Conservation (phyloP, 441 rosid species). For the Capsella rubella region DNA sequence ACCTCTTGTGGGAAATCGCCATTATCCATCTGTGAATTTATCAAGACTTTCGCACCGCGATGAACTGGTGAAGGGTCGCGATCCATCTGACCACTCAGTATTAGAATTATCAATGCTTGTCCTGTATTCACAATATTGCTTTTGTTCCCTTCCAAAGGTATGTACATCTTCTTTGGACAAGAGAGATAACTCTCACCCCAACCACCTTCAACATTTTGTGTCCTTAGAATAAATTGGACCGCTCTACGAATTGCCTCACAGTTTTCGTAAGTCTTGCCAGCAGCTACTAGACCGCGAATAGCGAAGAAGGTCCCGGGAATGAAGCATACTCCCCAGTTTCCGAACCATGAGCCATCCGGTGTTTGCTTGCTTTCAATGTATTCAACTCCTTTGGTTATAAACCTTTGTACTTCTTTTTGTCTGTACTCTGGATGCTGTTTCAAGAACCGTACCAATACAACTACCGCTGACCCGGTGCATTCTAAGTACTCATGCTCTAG, state of each 20-base stretch:
- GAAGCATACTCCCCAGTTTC: conserved; percentile 29
- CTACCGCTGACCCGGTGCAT: conserved; percentile 13
- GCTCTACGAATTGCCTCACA: conserved; percentile 17
- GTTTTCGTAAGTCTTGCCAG: conserved; percentile 34
- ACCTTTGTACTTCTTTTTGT: conserved; percentile 6
- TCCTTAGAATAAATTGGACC: conserved; percentile 27
- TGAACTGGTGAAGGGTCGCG: conserved; percentile 22
- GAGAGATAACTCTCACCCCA: conserved; percentile 59
- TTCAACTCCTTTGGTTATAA: background rate
- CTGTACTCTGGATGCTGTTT: conserved; percentile 23
- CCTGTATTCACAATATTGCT: conserved; percentile 56
- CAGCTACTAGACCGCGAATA: conserved; percentile 30
- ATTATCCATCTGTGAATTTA: conserved; percentile 17
- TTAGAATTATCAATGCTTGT: conserved; percentile 56
- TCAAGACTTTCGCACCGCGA: conserved; percentile 22
- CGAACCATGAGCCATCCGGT: conserved; percentile 28
- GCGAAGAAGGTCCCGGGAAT: conserved; percentile 31
- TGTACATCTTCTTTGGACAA: conserved; percentile 31
- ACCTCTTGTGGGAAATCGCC: conserved; percentile 33
- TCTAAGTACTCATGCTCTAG: background rate
- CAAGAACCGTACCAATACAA: background rate
- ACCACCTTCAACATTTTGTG: conserved; percentile 51
- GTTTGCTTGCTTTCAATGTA: conserved; percentile 8
- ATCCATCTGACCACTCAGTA: conserved; percentile 30
- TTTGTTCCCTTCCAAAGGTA: conserved; percentile 28